Base-by-base conservation (phyloP, 2,329 filamentous ascomycete species). In the Diaporthe aspalathi region DNA sequence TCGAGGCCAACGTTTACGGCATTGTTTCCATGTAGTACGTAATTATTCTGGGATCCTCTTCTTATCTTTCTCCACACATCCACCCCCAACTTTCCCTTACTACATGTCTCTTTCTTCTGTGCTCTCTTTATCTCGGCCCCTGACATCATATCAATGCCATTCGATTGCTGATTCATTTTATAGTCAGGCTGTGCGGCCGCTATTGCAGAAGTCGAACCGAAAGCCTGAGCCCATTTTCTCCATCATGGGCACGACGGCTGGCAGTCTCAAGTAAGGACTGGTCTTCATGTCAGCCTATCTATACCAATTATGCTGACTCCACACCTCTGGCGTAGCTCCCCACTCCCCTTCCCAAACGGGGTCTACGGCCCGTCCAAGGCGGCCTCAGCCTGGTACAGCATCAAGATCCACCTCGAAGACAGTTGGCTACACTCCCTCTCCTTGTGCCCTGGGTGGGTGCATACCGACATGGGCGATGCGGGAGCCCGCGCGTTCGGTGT, bases 361-460 rank as follows among this genome's bases (percentile, higher is more conserved):
- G 79, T 80, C 1, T 87, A 89, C 72, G 85, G 82, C 0, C 74
- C 82, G 1, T 80, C 80, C 62, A 88, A 88, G 75, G 76, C 79
- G 1, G 78, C 73, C 11, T 70, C 76, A 24, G 76, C 77, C 67
- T 81, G 78, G 78, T 74, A 79, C 38, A 77, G 76, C 17, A 74
- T 74, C 22, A 74, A 77, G 20, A 79, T 81, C 27, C 75, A 78
- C 54, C 74, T 75, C 7, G 80, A 82, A 73, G 78, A 81, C 22
- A 71, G 76, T 20, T 78, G 78, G 74, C 72, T 85, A 9, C 35
- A 43, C 11, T 43, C 11, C 7, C 43, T 17, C 35, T 60, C 7
- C 14, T 20, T 16, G 16, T 43, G 17, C 27, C 32, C n/a, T 6
- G 14, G 35, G 75, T 54, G 32, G 47, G 49, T 67, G 2, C 49